Base-by-base conservation (phyloP, 306 rosid species). In the Morella rubra region DNA sequence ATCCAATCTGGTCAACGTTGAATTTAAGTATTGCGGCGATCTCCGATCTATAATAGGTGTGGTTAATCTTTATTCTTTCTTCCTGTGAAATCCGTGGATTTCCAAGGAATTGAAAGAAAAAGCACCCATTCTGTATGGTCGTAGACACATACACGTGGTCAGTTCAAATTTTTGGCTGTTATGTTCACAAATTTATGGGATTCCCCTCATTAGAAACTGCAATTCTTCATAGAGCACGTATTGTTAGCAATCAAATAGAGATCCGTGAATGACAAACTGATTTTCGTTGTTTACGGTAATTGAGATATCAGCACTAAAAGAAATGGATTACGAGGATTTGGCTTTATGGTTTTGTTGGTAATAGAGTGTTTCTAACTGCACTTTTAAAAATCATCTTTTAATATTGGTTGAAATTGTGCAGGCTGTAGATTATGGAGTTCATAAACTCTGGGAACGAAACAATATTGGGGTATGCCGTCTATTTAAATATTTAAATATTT, bases 361-460 rank as follows among this genome's bases (percentile, higher is more conserved):
- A 65, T 65, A 65, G 44, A 40, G 22, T 65, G 27, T 41, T 32
- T 9, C 24, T 0, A 1, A 27, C 3, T 41, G 12, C 2, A 41
- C 7, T 46, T 65, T 65, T 13, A n/a, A 56, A 20, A 71, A 37
- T 40, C n/a, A 20, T 44, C 54, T 56, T 40, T 15, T 64, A 64
- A 3, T 42, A 42, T 52, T 15, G 68, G 19, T 18, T 51, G 59
- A 73, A 40, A 20, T 78, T 58, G 44, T 91, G 79, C 91, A 94
- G 98, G 99, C 90, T 73, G 97, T 95, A 66, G 99, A 95, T 92
- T 92, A 92, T 74, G 99, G 99, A 64, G 93, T 95, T 80, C 93
- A 91, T 77, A 90, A 86, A 87, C 76, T 95, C 22, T 95, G 99
- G 99, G 99, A 92, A 84, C 3, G 44, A 84, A 95, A 95, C 77